Evolutionary conservation across 1,284 basidiomycete species (phyloP).

Genomic region (Fomes fomentarius): DNA sequence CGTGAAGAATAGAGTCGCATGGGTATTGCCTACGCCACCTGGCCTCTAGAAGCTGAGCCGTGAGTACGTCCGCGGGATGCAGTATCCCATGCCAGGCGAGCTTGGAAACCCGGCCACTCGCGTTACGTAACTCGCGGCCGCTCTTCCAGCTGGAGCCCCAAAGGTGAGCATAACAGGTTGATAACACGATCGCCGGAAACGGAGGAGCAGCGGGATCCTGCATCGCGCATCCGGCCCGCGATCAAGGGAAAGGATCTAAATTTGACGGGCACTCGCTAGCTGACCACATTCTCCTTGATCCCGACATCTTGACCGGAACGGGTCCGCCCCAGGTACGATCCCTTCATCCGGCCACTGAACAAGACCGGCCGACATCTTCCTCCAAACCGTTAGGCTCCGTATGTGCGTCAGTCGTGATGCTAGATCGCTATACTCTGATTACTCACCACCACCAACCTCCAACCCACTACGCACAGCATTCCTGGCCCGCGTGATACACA

Average conservation of each 20-base stretch:
- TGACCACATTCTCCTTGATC: neutral
- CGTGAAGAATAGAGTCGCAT: neutral
- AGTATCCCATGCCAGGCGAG: neutral
- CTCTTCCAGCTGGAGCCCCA: neutral
- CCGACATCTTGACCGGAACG: conserved; percentile 2
- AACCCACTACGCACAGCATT: too few species aligned
- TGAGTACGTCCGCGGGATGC: neutral
- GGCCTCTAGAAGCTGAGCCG: neutral
- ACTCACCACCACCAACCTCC: too few species aligned
- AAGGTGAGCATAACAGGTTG: neutral
- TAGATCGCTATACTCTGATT: neutral
- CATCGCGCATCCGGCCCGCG: neutral
- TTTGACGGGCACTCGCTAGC: conserved; percentile 3
- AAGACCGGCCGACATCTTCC: neutral
- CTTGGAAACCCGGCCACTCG: neutral
- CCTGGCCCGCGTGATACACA: too few species aligned
- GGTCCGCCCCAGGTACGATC: neutral
- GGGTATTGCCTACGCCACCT: neutral
- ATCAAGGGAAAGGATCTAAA: conserved; percentile 12
- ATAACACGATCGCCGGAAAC: neutral
- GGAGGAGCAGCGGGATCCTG: neutral
- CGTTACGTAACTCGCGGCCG: neutral
- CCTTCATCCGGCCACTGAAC: conserved; percentile 1
- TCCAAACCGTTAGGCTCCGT: too few species aligned
- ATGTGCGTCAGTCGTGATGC: neutral